Conservation (phyloP, 1,139 yeast genomes). For the Geotrichum restrictum region DNA sequence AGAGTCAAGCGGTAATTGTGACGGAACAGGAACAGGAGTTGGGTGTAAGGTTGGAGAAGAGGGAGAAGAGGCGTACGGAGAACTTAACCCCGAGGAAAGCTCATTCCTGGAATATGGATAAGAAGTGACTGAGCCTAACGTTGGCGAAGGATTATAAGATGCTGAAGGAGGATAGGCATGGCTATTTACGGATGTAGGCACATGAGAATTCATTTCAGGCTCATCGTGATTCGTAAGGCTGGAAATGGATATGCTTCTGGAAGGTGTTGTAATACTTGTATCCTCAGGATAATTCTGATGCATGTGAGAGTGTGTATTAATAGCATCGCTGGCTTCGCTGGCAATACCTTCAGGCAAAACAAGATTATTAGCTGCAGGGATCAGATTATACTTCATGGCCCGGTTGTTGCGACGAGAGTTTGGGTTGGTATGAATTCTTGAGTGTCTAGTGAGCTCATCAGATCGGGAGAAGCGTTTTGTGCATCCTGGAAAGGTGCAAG, state of each 20-base stretch:
- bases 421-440: slow-evolving; percentile 81
- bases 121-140: slow-evolving; percentile 1
- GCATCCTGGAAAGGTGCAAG: slow-evolving; percentile 84
- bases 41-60: slow-evolving; percentile 25
- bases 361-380: slow-evolving; percentile 25
- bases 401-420: slow-evolving; percentile 54
- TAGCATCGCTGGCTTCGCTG: slow-evolving; percentile 4
- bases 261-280: too few species aligned
- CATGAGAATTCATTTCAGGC: background rate
- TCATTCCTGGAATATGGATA: slow-evolving; percentile 20
- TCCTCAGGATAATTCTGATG: background rate
- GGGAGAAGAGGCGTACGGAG: slow-evolving; percentile 27
- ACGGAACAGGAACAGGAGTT: slow-evolving; percentile 3
- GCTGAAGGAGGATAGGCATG: slow-evolving; percentile 4
- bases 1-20: slow-evolving; percentile 1
- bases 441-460: slow-evolving; percentile 87
- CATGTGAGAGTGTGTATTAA: slow-evolving; percentile 3
- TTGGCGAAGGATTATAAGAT: slow-evolving; percentile 3
- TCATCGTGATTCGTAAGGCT: slow-evolving; percentile 12
- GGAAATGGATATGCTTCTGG: slow-evolving; percentile 6
- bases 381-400: slow-evolving; percentile 30
- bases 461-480: slow-evolving; percentile 77
- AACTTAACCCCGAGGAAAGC: slow-evolving; percentile 22
- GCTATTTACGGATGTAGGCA: background rate
- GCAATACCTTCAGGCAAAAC: slow-evolving; percentile 9